Evolutionary conservation across 371 early-diverging fungal genomes (phyloP), one percentile per base, ranked within the genome.

Genomic region (Mucor plumbeus): DNA sequence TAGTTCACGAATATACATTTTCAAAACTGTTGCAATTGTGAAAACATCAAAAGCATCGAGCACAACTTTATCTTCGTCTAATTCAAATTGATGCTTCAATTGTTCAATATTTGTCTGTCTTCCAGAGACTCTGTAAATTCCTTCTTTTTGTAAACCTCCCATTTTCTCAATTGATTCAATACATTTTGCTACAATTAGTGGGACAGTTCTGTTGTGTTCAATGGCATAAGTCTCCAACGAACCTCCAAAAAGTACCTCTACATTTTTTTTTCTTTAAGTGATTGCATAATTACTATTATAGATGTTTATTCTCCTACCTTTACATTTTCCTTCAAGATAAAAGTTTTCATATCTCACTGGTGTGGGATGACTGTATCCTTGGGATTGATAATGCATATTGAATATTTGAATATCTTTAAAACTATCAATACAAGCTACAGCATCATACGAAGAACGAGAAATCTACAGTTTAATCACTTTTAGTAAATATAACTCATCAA

Each of bases 61-160:
- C 33, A 83, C 73, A 0, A 81, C 72, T 14, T 71, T 67, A 10
- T 80, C 76, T 69, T 85, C 87, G 53, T 88, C 84, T 34, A 73
- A 54, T 60, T 91, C 91, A 61, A 88, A 83, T 17, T 73, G 69
- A 48, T 76, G 72, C 55, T 79, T 84, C 31, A 90, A 72, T 26
- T 81, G 77, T 60, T 80, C 78, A 7, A 88, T 78, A 61, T 87
- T 89, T 36, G 82, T 79, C 57, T 88, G 87, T 33, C 88, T 77
- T n/a, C 90, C 91, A 1, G 88, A 85, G 2, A 91, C 75, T n/a
- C 91, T 76, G 66, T 91, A 91, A 48, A 91, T 86, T 15, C 91
- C 91, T 71, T 91, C 91, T 36, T 84, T 84, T 50, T 87, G 81
- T 8, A 89, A 70, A 8, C 89, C 89, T 58, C 88, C 88, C 72